Base-by-base conservation (phyloP, 2,329 filamentous ascomycete genomes). In the Pestalotiopsis sp. region DNA sequence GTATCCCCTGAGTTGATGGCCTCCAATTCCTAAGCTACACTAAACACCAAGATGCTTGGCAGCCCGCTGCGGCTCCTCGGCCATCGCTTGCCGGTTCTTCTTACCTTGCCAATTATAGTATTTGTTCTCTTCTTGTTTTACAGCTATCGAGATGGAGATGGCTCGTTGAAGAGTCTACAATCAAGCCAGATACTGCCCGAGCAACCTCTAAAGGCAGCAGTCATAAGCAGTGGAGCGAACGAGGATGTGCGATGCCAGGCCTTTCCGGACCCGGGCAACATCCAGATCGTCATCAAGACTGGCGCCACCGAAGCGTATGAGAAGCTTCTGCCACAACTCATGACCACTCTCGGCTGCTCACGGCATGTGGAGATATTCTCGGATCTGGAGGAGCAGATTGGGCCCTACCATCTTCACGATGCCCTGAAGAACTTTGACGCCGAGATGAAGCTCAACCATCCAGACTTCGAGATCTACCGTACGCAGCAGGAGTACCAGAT, bases 221-320 rank as follows among this genome's bases (percentile, higher is more conserved):
- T 59, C 12, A 27, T 36, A 59, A 27, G 57, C 17, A 36, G 23
- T 36, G 23, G 57, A 59, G 57, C 57, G 0, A 17, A 52, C 45
- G 57, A 59, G 17, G 57, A 59, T 36, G 20, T 23, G 57, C n/a
- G 27, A 36, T 62, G 59, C 59, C 27, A 62, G 59, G 31, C 59
- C 4, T 62, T 62, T 36, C 59, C 59, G 27, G 59, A 62, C 20
- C 59, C 59, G 9, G 59, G 59, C 4, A 62, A 62, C 31, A 20
- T 62, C 14, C 59, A 38, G 59, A 36, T 62, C 36, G 17, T 39
- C 25, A 39, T 62, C 59, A 62, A 62, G 17, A 62, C 59, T 17
- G 64, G 64, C 25, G 64, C 64, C 6, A 66, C 64, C 2, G 64
- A 66, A 36, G 64, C 59, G 2, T 62, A 62, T 39, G 59, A 62